Evolutionary conservation across 139 green algal genomes (phyloP), one percentile per base, ranked within the genome.

Genomic region (Chlamydomonas sphaeroides): DNA sequence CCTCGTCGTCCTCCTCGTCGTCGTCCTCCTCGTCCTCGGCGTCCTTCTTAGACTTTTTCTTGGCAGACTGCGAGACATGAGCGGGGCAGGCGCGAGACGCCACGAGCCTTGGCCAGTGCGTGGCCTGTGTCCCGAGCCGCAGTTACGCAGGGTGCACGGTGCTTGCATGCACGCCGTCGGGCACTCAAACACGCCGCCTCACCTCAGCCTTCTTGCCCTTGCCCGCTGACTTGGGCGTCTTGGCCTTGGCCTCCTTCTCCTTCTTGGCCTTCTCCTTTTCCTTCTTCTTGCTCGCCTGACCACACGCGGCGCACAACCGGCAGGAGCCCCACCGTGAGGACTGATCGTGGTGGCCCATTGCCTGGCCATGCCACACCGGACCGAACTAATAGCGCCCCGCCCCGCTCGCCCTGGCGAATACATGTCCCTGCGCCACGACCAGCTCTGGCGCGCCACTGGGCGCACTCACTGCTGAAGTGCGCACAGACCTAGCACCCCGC

Each of bases 221-320:
- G 49, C 77, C 20, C 15, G 14, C 25, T 21, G 56, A 62, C 56
- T 61, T 68, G 15, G 56, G 41, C 32, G 42, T 71, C 87, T 90
- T 90, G 48, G 35, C 65, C n/a, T 87, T 86, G 0, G 80, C 70
- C 45, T 85, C 89, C 45, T 78, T 67, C 75, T 92, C 89, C 59
- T 84, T 82, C 89, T 94, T 92, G 25, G 72, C 69, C 72, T 90
- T 91, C 0, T 42, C 86, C 26, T 87, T 86, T 23, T 90, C 89
- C 84, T 89, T 93, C 80, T 93, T 93, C 74, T 91, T 91, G 4
- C 84, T 68, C 8, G 88, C 88, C 89, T 92, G 73, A 5, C 4
- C 17, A 61, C 53, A 61, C 45, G 10, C 45, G 14, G 45, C 45
- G 10, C 45, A 14, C 8, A 51, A 51, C 10, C 10, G 14, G 45